Evolutionary conservation across 2,329 filamentous ascomycete species (phyloP), one percentile per base, ranked within the genome.

Genomic region (Neocatenulostroma microsporum): DNA sequence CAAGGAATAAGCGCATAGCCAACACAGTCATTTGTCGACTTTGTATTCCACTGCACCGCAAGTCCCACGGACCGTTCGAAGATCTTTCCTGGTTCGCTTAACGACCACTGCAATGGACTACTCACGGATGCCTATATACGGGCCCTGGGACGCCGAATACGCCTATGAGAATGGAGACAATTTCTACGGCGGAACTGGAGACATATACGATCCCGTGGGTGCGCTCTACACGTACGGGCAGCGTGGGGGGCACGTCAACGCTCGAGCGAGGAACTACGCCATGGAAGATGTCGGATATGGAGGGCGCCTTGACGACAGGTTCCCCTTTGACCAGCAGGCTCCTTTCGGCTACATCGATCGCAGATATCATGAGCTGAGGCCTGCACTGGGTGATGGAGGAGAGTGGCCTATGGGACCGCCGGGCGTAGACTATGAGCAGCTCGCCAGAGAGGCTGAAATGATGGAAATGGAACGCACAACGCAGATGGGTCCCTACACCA

Each of bases 111-210:
- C n/a, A n/a, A n/a, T n/a, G n/a, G n/a, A n/a, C n/a, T n/a, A n/a
- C n/a, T n/a, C n/a, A n/a, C n/a, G n/a, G n/a, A n/a, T n/a, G 9
- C 23, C 9, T 25, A 25, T 25, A 12, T 18, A 13, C 15, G 28
- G 28, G 4, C 28, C 28, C 15, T 30, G 28, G 28, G 28, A 30
- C 28, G 28, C 5, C 4, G 13, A 30, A 12, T 30, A 30, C 28
- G 14, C 28, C 19, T 18, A 30, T 14, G 28, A 30, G 14, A 17
- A 18, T 14, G 13, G 28, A 17, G 14, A 14, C 7, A 17, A 5
- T 14, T 27, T 30, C 28, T 14, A 30, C 7, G 14, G 28, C 13
- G 28, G 15, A 10, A 12, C 28, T 5, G 15, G 15, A 13, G 28
- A 30, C 13, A 10, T 15, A 13, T 30, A 30, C 28, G 28, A 30